Evolutionary conservation across 2,329 filamentous ascomycete genomes (phyloP), one percentile per base, ranked within the genome.

Genomic region (Sporothrix protearum): DNA sequence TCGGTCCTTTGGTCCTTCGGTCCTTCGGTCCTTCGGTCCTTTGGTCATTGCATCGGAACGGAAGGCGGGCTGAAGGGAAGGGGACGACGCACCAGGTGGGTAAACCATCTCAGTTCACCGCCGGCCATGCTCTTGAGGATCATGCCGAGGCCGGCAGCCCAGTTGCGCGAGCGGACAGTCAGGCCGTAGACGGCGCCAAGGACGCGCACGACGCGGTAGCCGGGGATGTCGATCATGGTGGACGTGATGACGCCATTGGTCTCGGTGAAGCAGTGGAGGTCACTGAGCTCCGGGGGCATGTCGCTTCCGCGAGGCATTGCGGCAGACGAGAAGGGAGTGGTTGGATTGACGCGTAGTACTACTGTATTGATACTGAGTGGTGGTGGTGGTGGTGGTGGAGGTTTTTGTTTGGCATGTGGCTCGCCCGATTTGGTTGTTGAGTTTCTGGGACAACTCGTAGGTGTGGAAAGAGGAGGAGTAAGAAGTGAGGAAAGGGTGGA

Each of bases 161-260:
- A 84, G 80, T 89, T 89, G 66, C 87, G 85, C 19, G 85, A 85
- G 68, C 80, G 68, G 74, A 80, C 73, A 75, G 78, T 79, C 55
- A 84, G 72, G 78, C 83, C 75, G 76, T 80, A 76, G 78, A 85
- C 85, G 8, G 86, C 84, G 70, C 88, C 88, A 6, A 90, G 83
- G 0, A 88, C 85, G 69, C 82, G 82, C 49, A 85, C 83, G 64
- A 89, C 81, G 73, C 84, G 85, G 78, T 89, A 89, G 8, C 87
- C 87, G 0, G 87, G 87, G 28, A 90, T 79, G 76, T 89, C 87
- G 79, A 86, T 87, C 87, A 89, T 89, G 69, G 88, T 89, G 0
- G 86, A 85, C 0, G 86, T 89, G 74, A 89, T 85, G 70, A 89
- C 82, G 49, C 87, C 87, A 64, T 86, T 83, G 8, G 88, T 89